Conservation (phyloP, 352 stramenopile genomes). For the Pythium scleroteichum region DNA sequence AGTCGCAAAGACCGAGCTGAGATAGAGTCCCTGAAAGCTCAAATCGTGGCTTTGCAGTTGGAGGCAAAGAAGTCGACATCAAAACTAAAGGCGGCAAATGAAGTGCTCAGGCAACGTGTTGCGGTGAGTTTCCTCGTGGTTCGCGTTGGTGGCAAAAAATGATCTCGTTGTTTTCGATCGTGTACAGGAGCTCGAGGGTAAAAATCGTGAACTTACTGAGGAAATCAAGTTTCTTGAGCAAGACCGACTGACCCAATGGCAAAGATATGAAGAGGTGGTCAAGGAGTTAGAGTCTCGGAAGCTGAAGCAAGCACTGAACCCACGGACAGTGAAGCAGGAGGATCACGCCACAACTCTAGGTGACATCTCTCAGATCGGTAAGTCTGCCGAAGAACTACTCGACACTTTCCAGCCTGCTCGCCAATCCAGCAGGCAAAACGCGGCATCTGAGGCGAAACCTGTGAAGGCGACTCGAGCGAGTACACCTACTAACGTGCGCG, state of each 20-base stretch:
- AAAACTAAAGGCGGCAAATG: slow-evolving; percentile 71
- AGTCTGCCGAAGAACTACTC: slow-evolving; percentile 24
- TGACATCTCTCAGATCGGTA: slow-evolving; percentile 15
- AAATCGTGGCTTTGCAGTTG: slow-evolving; percentile 81
- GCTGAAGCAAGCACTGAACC: slow-evolving; percentile 7
- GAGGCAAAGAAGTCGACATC: slow-evolving; percentile 38
- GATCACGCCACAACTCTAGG: slow-evolving; percentile 6
- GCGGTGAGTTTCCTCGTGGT: slow-evolving; percentile 33
- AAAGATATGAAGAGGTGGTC: slow-evolving; percentile 55
- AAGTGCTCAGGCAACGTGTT: slow-evolving; percentile 68
- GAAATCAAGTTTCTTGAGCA: slow-evolving; percentile 82
- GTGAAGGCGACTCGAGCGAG: neutral
- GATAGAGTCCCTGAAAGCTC: slow-evolving; percentile 75
- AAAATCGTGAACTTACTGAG: slow-evolving; percentile 68
- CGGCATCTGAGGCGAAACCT: neutral
- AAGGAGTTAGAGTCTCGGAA: slow-evolving; percentile 48
- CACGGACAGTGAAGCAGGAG: neutral
- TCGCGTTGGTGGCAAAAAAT: neutral
- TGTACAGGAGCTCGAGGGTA: slow-evolving; percentile 70
- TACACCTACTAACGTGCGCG: slow-evolving; percentile 9
- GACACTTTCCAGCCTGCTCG: slow-evolving; percentile 3
- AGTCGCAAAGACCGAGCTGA: slow-evolving; percentile 66
- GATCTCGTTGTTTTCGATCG: neutral
- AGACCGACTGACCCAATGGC: slow-evolving; percentile 75
- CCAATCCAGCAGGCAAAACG: neutral